Evolutionary conservation across 352 stramenopile species (phyloP).

Genomic region (Aphanomyces stellatus): DNA sequence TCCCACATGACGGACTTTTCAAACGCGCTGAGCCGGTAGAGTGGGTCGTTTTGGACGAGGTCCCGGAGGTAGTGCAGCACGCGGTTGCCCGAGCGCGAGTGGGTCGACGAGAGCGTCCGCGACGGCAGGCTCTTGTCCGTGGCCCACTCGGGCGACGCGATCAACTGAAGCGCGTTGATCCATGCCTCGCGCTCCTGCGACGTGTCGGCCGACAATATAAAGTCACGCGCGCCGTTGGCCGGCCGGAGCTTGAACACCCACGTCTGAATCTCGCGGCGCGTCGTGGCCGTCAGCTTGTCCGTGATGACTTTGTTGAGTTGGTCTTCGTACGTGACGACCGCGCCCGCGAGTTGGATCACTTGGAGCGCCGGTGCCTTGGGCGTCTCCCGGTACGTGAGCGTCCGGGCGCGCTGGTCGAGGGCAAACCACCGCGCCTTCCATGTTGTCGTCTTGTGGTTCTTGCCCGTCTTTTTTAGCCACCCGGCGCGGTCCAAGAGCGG

Average conservation of each 20-base stretch:
- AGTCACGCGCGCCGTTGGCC: slow-evolving; percentile 63
- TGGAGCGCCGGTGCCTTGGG: slow-evolving; percentile 37
- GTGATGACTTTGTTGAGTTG: slow-evolving; percentile 83
- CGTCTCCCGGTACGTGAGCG: slow-evolving; percentile 68
- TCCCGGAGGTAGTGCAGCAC: slow-evolving; percentile 27
- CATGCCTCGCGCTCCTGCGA: slow-evolving; percentile 84
- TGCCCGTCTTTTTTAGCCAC: slow-evolving; percentile 77
- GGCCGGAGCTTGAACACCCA: slow-evolving; percentile 80
- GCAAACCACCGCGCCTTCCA: slow-evolving; percentile 76
- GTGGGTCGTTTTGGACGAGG: slow-evolving; percentile 65
- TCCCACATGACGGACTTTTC: slow-evolving; percentile 79
- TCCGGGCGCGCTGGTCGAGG: slow-evolving; percentile 66
- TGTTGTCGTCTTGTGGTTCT: slow-evolving; percentile 55
- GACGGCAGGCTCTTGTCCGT: not conserved
- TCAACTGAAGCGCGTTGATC: slow-evolving; percentile 76
- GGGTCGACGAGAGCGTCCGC: slow-evolving; percentile 26
- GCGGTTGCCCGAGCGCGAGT: not conserved
- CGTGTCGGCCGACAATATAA: slow-evolving; percentile 75
- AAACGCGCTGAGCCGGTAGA: slow-evolving; percentile 74
- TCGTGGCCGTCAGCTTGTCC: slow-evolving; percentile 68
- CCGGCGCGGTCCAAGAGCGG: slow-evolving; percentile 63
- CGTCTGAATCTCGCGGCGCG: slow-evolving; percentile 66
- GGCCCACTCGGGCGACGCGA: slow-evolving; percentile 28
- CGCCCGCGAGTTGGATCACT: slow-evolving; percentile 59
- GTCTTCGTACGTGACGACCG: slow-evolving; percentile 53